Percentiles rank a stretch among this genome's conserved stretches.
Conservation (phyloP, 345 rosid genomes). For the Brassica cretica region DNA sequence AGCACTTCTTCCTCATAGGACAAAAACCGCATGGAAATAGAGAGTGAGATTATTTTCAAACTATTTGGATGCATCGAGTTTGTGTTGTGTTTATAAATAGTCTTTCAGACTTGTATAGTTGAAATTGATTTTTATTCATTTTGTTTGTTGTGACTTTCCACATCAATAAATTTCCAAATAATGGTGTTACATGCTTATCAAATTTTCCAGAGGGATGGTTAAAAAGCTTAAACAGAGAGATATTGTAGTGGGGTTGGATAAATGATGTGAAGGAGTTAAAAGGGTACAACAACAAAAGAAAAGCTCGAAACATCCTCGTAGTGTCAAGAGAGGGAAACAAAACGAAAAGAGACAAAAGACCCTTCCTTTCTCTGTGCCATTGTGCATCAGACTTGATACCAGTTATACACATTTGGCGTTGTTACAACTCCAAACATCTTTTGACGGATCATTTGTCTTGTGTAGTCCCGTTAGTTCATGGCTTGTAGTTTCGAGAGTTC, state of each 20-base stretch:
- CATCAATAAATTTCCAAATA: not conserved
- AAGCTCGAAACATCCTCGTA: conserved; percentile 10
- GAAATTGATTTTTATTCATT: conserved; percentile 26
- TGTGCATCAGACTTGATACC: conserved; percentile 28
- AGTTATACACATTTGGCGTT: conserved; percentile 43
- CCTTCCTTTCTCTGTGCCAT: conserved; percentile 14
- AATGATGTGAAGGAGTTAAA: conserved; percentile 7
- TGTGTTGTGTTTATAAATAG: conserved; percentile 10
- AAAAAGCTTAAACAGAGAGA: conserved; percentile 2
- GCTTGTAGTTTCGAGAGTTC: not conserved
- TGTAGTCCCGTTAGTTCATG: not conserved
- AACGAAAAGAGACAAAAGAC: conserved; percentile 5
- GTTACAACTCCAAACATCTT: conserved; percentile 34
- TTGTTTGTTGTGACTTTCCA: conserved; percentile 3
- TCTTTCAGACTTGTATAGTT: conserved; percentile 27
- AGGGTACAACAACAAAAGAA: conserved; percentile 25
- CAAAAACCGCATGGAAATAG: not conserved
- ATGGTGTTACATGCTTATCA: not conserved
- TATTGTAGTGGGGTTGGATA: not conserved
- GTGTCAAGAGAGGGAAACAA: conserved; percentile 6
- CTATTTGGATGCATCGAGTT: not conserved
- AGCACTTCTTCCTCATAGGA: conserved; percentile 31
- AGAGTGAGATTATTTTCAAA: too few relatives aligned
- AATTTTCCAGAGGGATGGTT: conserved; percentile 13
- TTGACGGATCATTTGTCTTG: conserved; percentile 10